A percentile compares a stretch with the other conserved stretches of the same genome.
Conservation (phyloP, 1,284 basidiomycete genomes). For the Hemileia vastatrix region DNA sequence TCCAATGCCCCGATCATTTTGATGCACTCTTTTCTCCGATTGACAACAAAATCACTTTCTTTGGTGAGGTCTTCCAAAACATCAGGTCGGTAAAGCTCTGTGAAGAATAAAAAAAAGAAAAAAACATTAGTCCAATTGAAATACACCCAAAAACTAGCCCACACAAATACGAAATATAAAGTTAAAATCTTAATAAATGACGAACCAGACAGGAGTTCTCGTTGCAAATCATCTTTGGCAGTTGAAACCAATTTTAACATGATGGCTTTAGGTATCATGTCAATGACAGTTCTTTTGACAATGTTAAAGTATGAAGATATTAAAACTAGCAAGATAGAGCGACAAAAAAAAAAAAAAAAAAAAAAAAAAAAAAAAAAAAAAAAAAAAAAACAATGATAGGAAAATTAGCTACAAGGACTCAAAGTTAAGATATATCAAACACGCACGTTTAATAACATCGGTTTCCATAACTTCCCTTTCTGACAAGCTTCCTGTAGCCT, state of each 20-base stretch:
- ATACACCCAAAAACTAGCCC: not conserved
- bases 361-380: conserved; percentile 4
- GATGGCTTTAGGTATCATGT: conserved; percentile 94
- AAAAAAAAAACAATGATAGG: conserved; percentile 4
- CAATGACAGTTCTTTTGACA: conserved; percentile 98
- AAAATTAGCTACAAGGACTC: not conserved
- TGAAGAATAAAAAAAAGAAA: conserved; percentile 32
- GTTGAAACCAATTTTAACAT: conserved; percentile 82
- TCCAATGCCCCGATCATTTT: conserved; percentile 79
- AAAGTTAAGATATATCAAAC: conserved; percentile 32
- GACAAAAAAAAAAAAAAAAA: not conserved
- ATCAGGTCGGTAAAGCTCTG: conserved; percentile 77
- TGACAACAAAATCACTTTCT: conserved; percentile 63
- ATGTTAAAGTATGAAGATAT: conserved; percentile 93
- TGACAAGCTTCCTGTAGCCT: conserved; percentile 81
- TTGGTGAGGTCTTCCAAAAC: conserved; percentile 83
- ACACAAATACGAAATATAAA: not conserved
- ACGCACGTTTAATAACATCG: conserved; percentile 71
- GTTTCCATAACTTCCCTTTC: conserved; percentile 97
- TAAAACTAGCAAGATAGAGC: conserved; percentile 57
- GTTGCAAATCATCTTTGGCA: conserved; percentile 85
- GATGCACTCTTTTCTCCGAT: conserved; percentile 73
- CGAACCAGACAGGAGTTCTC: conserved; percentile 56
- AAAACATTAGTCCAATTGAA: not conserved
- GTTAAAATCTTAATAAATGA: not conserved